Conservation (phyloP, 768 basidiomycete genomes). For the Tulasnella sp. region DNA sequence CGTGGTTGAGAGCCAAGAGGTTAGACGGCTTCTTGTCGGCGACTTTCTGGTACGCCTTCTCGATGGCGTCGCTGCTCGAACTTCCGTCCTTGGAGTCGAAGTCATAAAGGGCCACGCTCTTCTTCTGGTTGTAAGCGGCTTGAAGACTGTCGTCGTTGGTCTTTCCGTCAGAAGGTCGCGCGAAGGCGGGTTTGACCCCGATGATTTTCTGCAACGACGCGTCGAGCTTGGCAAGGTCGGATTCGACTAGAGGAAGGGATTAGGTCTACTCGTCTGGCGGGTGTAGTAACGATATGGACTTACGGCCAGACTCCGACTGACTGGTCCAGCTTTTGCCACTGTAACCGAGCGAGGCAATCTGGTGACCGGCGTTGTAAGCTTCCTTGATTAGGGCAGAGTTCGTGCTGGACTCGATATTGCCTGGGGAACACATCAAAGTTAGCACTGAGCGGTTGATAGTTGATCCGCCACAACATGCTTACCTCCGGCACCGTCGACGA, state of each 20-base stretch:
- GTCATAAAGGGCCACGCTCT: slow-evolving; percentile 13
- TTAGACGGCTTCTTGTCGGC: background rate
- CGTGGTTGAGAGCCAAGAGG: slow-evolving; percentile 18
- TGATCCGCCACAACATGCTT: background rate
- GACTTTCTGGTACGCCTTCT: slow-evolving; percentile 1
- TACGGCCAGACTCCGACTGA: background rate
- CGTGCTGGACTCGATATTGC: background rate
- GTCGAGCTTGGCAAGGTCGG: background rate
- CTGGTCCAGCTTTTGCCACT: background rate
- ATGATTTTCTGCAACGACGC: slow-evolving; percentile 9
- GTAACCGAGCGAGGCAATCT: slow-evolving; percentile 12
- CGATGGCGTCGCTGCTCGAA: background rate
- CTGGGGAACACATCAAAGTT: too few species aligned
- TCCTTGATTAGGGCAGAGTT: background rate
- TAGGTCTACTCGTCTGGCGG: background rate
- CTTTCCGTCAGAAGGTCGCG: slow-evolving; percentile 14
- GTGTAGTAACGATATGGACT: background rate
- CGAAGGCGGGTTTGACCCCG: slow-evolving; percentile 13
- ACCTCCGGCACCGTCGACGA: slow-evolving; percentile 1
- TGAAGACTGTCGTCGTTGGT: background rate
- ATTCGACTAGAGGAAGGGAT: background rate
- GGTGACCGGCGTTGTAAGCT: slow-evolving; percentile 2
- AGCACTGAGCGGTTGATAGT: background rate
- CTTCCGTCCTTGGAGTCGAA: slow-evolving; percentile 14
- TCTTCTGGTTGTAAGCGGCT: background rate